Evolutionary conservation across 257 asterid genomes (phyloP).

Genomic region (Paulownia fortunei): DNA sequence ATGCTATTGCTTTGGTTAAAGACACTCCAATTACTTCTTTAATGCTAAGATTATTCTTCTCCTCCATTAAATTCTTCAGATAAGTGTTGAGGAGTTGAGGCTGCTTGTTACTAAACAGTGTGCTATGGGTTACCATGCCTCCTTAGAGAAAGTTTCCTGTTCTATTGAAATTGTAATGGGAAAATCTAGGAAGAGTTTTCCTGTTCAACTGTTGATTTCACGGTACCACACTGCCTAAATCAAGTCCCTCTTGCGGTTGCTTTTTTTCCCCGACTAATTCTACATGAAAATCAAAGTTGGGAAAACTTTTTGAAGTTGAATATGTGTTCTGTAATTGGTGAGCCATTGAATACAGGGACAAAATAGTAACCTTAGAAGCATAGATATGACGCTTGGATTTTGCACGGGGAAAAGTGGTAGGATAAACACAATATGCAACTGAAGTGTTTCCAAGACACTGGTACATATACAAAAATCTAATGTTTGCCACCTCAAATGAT

Average conservation of each 20-base stretch:
- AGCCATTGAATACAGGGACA: neutral
- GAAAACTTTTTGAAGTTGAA: neutral
- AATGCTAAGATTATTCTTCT: neutral
- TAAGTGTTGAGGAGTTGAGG: neutral
- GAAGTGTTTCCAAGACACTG: neutral
- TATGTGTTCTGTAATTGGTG: neutral
- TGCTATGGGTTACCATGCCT: neutral
- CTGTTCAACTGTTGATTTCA: neutral
- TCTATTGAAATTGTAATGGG: neutral
- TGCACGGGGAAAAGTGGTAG: neutral
- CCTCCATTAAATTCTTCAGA: neutral
- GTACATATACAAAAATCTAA: neutral
- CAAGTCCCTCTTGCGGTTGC: neutral
- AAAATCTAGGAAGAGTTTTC: neutral
- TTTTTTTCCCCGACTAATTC: neutral
- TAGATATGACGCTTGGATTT: neutral
- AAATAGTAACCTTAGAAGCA: neutral
- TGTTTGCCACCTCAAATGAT: neutral
- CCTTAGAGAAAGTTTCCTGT: neutral
- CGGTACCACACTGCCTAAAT: neutral
- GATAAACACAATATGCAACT: constrained; percentile 4
- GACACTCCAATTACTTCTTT: neutral
- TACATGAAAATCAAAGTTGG: neutral
- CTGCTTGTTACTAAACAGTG: neutral
- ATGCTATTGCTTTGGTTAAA: neutral